phyloP scores from a whole-genome alignment of 768 basidiomycete species.

The Trametopsis cervina region DNA sequence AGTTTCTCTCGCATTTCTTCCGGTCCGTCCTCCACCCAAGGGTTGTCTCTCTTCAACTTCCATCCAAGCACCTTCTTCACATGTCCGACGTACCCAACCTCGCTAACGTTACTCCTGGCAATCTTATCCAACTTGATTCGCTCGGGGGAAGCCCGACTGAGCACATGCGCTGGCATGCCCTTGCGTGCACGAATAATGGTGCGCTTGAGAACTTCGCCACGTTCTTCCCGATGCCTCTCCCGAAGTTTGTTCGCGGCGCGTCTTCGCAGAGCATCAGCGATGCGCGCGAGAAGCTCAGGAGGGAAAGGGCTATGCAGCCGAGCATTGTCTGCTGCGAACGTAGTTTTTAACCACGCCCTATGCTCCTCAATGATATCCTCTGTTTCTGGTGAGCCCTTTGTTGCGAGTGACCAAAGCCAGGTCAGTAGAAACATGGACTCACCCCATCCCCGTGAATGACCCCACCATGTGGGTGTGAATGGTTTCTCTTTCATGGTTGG shows the following conservation, averaged over 20 bases:
- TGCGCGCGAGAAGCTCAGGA: constrained; percentile 38
- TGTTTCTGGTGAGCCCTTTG: too few species aligned
- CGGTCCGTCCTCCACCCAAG: constrained; percentile 29
- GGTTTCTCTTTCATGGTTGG: too few species aligned
- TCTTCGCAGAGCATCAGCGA: constrained; percentile 51
- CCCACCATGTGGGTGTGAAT: too few species aligned
- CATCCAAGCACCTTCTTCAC: constrained; percentile 53
- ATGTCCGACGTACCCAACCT: constrained; percentile 66
- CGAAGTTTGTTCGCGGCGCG: constrained; percentile 61
- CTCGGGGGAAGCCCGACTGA: constrained; percentile 42
- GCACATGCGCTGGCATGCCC: constrained; percentile 59
- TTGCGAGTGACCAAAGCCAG: too few species aligned
- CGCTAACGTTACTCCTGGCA: constrained; percentile 42
- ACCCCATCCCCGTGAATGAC: too few species aligned
- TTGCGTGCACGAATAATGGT: constrained; percentile 42
- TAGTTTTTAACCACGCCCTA: not conserved
- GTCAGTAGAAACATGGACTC: too few species aligned
- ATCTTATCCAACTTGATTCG: constrained; percentile 44
- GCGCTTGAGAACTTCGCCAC: constrained; percentile 49
- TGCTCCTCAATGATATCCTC: not conserved
- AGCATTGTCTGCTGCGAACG: constrained; percentile 29
- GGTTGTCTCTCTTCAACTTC: constrained; percentile 32
- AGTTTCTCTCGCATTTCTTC: constrained; percentile 22
- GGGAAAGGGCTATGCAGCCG: constrained; percentile 40
- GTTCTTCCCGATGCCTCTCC: constrained; percentile 51